Conservation (phyloP, 768 basidiomycete genomes). For the Mycena galopus region DNA sequence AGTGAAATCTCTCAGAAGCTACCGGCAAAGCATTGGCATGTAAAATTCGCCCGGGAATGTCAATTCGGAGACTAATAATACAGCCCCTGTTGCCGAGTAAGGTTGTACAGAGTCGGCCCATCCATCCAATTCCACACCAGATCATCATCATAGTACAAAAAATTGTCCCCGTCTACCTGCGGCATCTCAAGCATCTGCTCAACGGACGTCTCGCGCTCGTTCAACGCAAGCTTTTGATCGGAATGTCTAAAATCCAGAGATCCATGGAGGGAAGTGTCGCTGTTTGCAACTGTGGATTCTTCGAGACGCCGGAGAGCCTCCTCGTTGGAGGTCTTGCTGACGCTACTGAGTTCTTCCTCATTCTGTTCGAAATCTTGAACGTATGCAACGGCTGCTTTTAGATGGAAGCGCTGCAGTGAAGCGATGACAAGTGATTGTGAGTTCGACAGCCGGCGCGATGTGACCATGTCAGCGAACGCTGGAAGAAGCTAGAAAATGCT, state of each 20-base stretch:
- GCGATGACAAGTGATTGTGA: neutral
- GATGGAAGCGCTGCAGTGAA: neutral
- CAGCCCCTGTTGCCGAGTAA: no score
- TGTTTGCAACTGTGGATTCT: neutral
- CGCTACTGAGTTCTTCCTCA: neutral
- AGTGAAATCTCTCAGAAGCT: no score
- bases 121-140: constrained; percentile 4
- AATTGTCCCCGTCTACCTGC: no score
- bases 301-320: neutral
- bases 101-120: no score
- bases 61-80: no score
- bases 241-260: neutral
- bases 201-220: neutral
- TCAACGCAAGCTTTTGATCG: neutral
- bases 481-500: constrained; percentile 3
- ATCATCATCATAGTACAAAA: constrained; percentile 1
- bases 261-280: neutral
- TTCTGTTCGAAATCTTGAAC: neutral
- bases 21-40: no score
- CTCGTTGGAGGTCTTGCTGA: neutral
- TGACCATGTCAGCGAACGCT: constrained; percentile 5
- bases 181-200: neutral
- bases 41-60: no score
- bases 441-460: neutral
- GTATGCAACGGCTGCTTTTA: neutral